These are phyloP conservation scores for Phytophthora quininea DNA, from an alignment of 352 stramenopile genomes.

Conservation along the genomic window DNA sequence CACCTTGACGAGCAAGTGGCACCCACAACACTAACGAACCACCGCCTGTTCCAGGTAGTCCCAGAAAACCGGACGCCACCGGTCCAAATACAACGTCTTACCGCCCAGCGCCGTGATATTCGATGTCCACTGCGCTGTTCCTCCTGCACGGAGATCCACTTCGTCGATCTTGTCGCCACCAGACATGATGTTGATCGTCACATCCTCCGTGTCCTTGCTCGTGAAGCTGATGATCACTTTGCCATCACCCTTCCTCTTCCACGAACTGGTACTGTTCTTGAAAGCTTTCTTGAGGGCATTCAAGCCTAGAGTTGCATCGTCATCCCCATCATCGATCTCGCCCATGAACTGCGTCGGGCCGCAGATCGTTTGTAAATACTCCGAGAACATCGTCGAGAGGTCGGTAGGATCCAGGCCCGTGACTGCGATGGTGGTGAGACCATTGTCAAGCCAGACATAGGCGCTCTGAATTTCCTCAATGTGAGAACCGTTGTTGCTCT, in stretches of 20 bases:
- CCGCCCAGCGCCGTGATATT: conserved; percentile 9
- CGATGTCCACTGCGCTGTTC: conserved; percentile 10
- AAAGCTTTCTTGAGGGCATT: conserved; percentile 35
- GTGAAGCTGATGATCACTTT: conserved; percentile 14
- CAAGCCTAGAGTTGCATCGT: conserved; percentile 32
- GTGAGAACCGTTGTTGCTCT: conserved; percentile 21
- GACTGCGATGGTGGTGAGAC: conserved; percentile 36
- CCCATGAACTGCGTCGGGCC: conserved; percentile 40
- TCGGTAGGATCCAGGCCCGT: conserved; percentile 38
- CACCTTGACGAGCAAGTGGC: not conserved
- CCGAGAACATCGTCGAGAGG: conserved; percentile 33
- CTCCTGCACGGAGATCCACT: conserved; percentile 5
- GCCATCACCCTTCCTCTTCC: conserved; percentile 12
- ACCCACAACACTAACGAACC: conserved; percentile 9
- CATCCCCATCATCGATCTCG: conserved; percentile 40
- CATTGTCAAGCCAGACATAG: conserved; percentile 33
- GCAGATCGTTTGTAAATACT: conserved; percentile 53
- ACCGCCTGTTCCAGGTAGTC: not conserved
- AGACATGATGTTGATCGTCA: conserved; percentile 22
- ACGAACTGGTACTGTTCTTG: conserved; percentile 26
- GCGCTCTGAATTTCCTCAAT: conserved; percentile 19
- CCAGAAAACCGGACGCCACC: not conserved
- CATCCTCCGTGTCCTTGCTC: conserved; percentile 16
- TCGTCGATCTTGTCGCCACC: conserved; percentile 9
- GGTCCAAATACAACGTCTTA: not conserved